These are phyloP conservation scores for Neurospora crassa DNA, from an alignment of 2,329 filamentous ascomycete genomes.

Conservation along the genomic window DNA sequence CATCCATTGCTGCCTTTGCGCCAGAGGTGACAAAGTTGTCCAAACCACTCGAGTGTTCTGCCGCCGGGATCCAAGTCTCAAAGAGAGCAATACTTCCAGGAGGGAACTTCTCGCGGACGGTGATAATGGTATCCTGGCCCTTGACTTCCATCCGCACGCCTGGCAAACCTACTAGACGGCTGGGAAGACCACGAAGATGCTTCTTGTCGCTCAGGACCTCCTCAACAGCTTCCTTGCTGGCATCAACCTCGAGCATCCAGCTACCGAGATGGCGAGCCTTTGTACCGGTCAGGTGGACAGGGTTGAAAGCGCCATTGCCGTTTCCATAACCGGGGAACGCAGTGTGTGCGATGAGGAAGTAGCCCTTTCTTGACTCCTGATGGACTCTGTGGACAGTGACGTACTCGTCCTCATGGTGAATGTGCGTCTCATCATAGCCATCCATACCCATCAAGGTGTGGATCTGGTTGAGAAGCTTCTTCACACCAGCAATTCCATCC, in stretches of 20 bases:
- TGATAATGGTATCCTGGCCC: slow-evolving; percentile 67
- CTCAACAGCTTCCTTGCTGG: slow-evolving; percentile 58
- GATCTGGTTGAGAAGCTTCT: slow-evolving; percentile 88
- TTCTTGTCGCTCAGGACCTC: slow-evolving; percentile 58
- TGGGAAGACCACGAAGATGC: slow-evolving; percentile 73
- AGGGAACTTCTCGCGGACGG: slow-evolving; percentile 73
- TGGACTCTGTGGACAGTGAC: slow-evolving; percentile 95
- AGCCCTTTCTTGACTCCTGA: slow-evolving; percentile 82
- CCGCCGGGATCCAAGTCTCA: slow-evolving; percentile 88
- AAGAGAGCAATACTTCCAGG: slow-evolving; percentile 92
- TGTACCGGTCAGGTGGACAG: slow-evolving; percentile 74
- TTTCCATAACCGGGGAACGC: slow-evolving; percentile 87
- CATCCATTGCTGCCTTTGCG: slow-evolving; percentile 66
- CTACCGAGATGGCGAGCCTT: slow-evolving; percentile 78
- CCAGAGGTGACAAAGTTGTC: slow-evolving; percentile 81
- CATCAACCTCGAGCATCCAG: slow-evolving; percentile 86
- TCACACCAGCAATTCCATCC: slow-evolving; percentile 79
- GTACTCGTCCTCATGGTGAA: slow-evolving; percentile 93
- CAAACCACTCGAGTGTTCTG: slow-evolving; percentile 73
- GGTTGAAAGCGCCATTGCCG: slow-evolving; percentile 68
- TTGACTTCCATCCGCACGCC: slow-evolving; percentile 65
- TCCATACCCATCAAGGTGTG: slow-evolving; percentile 94
- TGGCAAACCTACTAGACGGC: slow-evolving; percentile 63
- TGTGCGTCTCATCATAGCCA: slow-evolving; percentile 87
- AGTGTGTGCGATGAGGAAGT: slow-evolving; percentile 92